A percentile compares a stretch with the other conserved stretches of the same genome.
These are phyloP conservation scores for Drechmeria coniospora DNA, from an alignment of 2,329 filamentous ascomycete species.

Conservation along the genomic window DNA sequence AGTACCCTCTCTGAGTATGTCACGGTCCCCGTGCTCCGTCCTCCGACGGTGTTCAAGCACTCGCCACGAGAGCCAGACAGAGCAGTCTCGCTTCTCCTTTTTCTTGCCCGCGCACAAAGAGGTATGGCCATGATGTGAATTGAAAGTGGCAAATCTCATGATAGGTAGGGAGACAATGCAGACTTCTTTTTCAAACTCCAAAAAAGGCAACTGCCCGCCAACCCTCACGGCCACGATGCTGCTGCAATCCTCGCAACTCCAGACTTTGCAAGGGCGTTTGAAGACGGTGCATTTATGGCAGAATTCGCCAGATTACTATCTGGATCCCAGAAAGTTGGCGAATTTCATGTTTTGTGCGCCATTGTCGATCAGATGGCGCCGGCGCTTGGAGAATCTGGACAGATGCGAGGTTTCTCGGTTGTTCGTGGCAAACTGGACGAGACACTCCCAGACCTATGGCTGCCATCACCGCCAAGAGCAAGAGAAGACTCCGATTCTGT, in stretches of 20 bases:
- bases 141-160: neutral
- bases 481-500: constrained; percentile 18
- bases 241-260: constrained; percentile 35
- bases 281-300: constrained; percentile 25
- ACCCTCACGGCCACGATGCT: constrained; percentile 19
- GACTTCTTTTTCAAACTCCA: constrained; percentile 9
- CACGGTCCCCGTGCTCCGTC: no score
- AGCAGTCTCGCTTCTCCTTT: constrained; percentile 10
- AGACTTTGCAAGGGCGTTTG: constrained; percentile 30
- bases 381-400: constrained; percentile 12
- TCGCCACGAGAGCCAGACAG: constrained; percentile 4
- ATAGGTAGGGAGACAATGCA: constrained; percentile 4
- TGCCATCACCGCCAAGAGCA: constrained; percentile 10
- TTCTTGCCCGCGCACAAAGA: constrained; percentile 5
- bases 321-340: constrained; percentile 20
- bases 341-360: constrained; percentile 34
- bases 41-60: no score
- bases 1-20: no score
- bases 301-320: constrained; percentile 30
- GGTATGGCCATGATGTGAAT: neutral
- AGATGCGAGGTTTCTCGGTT: constrained; percentile 33
- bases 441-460: constrained; percentile 33
- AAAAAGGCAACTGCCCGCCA: constrained; percentile 11
- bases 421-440: constrained; percentile 24
- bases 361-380: constrained; percentile 40